Conservation (phyloP, 1,284 basidiomycete genomes). For the Hortiboletus rubellus region DNA sequence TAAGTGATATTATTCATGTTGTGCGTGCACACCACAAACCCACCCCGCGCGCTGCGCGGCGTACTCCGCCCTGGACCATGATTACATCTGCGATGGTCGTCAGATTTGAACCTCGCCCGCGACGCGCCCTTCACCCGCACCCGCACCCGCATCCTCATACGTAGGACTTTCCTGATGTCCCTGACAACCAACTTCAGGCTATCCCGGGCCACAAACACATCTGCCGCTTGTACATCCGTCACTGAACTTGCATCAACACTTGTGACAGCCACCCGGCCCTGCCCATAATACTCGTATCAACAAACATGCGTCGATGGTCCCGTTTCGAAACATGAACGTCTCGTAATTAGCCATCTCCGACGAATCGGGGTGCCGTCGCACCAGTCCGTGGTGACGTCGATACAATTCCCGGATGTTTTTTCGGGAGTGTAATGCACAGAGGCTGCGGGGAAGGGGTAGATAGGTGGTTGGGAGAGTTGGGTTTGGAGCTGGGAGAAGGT, state of each 20-base stretch:
- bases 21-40: slow-evolving; percentile 44
- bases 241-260: slow-evolving; percentile 43
- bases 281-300: slow-evolving; percentile 38
- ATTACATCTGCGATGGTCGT: slow-evolving; percentile 4
- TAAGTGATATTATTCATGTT: slow-evolving; percentile 40
- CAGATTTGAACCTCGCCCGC: not conserved
- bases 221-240: slow-evolving; percentile 39
- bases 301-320: slow-evolving; percentile 44
- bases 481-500: slow-evolving; percentile 36
- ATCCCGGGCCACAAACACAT: slow-evolving; percentile 30
- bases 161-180: slow-evolving; percentile 42
- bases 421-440: slow-evolving; percentile 27
- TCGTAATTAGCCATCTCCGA: slow-evolving; percentile 44
- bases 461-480: slow-evolving; percentile 33
- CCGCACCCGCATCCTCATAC: too few species aligned
- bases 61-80: slow-evolving; percentile 42
- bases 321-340: slow-evolving; percentile 40
- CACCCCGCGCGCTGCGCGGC: slow-evolving; percentile 29
- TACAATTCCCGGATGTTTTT: slow-evolving; percentile 24
- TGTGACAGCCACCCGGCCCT: slow-evolving; percentile 45
- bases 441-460: slow-evolving; percentile 30
- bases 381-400: slow-evolving; percentile 32
- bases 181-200: slow-evolving; percentile 47
- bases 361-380: slow-evolving; percentile 41
- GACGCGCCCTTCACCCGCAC: too few species aligned